A percentile compares a stretch with the other conserved stretches of the same genome.
phyloP scores from a whole-genome alignment of 1,139 yeast genomes.

The Hanseniaspora uvarum region DNA sequence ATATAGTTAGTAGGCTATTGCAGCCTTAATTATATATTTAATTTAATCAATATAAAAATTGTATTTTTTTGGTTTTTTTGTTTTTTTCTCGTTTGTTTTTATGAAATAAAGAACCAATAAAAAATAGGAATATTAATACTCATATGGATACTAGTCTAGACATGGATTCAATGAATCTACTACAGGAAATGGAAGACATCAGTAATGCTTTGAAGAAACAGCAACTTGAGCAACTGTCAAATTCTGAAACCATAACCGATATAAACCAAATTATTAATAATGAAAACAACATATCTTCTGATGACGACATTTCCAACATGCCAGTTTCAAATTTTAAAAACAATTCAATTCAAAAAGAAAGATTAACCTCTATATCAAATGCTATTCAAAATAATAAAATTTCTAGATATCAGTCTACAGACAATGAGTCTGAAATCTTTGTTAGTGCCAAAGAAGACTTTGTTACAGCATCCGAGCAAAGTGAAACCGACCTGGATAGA shows the following conservation, averaged over 20 bases:
- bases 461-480: background rate
- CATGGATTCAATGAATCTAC: slow-evolving; percentile 9
- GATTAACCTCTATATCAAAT: background rate
- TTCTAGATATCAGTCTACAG: background rate
- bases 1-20: no score
- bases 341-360: background rate
- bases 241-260: slow-evolving; percentile 2
- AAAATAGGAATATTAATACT: no score
- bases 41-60: no score
- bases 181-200: slow-evolving; percentile 13
- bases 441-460: slow-evolving; percentile 2
- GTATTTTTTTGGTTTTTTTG: background rate
- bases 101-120: no score
- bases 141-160: slow-evolving; percentile 8
- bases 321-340: background rate
- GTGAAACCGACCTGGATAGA: background rate
- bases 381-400: slow-evolving; percentile 1
- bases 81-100: no score
- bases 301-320: background rate
- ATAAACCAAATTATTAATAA: slow-evolving; percentile 4
- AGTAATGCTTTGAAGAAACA: slow-evolving; percentile 10
- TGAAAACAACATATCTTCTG: background rate
- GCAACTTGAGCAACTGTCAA: background rate
- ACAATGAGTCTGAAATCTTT: background rate
- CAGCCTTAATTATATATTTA: no score